Evolutionary conservation across 352 stramenopile species (phyloP).

Genomic region (Globisporangium yorkense): DNA sequence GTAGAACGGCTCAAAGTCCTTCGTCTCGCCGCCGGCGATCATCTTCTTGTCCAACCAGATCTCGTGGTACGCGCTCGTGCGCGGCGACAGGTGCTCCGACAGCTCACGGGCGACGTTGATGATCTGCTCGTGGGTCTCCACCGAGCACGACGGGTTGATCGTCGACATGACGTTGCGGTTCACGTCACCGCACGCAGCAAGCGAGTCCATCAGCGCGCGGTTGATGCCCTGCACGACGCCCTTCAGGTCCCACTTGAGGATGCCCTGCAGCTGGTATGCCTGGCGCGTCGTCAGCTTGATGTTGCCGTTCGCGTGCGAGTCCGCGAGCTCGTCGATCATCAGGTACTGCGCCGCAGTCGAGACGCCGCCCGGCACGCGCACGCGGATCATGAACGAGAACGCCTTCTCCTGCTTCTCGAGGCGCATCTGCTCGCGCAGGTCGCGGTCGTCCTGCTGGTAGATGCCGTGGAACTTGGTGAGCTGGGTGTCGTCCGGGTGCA

Average conservation of each 20-base stretch:
- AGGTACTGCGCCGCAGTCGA: constrained; percentile 92
- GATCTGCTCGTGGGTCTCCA: constrained; percentile 82
- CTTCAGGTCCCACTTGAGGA: constrained; percentile 97
- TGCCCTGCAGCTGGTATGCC: constrained; percentile 96
- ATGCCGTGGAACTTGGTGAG: constrained; percentile 97
- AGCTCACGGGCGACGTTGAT: constrained; percentile 83
- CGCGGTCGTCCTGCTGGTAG: constrained; percentile 96
- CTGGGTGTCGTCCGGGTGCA: constrained; percentile 66
- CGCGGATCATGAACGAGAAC: constrained; percentile 96
- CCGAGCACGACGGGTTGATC: constrained; percentile 84
- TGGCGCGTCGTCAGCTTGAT: constrained; percentile 95
- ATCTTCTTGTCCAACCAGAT: constrained; percentile 98
- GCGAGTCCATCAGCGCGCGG: constrained; percentile 89
- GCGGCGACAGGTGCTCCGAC: constrained; percentile 91
- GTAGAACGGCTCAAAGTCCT: constrained; percentile 98
- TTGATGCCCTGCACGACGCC: constrained; percentile 92
- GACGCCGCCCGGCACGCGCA: constrained; percentile 95
- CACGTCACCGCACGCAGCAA: constrained; percentile 96
- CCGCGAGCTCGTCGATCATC: constrained; percentile 91
- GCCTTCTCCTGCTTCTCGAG: constrained; percentile 86
- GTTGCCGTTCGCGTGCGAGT: constrained; percentile 93
- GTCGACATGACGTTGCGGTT: constrained; percentile 97
- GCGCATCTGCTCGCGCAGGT: constrained; percentile 76
- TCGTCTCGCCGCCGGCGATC: constrained; percentile 85
- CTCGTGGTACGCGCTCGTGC: constrained; percentile 94